phyloP scores from a whole-genome alignment of 2,329 filamentous ascomycete species.

The Cercospora sesami region DNA sequence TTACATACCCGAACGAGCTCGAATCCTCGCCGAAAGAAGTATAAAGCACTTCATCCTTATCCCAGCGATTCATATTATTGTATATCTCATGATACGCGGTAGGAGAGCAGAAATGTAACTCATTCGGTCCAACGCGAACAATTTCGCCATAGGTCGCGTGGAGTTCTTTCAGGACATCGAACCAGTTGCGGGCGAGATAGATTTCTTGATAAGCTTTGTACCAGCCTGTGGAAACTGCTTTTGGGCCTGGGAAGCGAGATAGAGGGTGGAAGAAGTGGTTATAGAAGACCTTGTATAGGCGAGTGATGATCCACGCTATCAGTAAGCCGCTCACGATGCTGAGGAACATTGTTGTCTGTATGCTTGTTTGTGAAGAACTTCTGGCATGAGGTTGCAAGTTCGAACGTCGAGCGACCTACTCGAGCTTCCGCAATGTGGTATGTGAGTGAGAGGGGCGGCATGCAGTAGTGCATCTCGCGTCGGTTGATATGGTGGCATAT shows the following conservation, averaged over 20 bases:
- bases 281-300: slow-evolving; percentile 10
- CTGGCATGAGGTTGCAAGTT: background rate
- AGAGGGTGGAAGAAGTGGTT: slow-evolving; percentile 20
- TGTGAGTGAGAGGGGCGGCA: background rate
- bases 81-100: slow-evolving; percentile 49
- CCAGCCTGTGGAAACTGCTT: slow-evolving; percentile 18
- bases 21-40: slow-evolving; percentile 44
- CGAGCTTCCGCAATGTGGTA: background rate
- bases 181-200: slow-evolving; percentile 17
- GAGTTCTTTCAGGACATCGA: slow-evolving; percentile 17
- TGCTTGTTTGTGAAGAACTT: background rate
- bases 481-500: background rate
- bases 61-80: slow-evolving; percentile 44
- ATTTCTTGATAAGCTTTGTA: slow-evolving; percentile 22
- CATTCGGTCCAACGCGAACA: slow-evolving; percentile 24
- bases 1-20: slow-evolving; percentile 47
- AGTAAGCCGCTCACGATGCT: slow-evolving; percentile 9
- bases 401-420: background rate
- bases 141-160: slow-evolving; percentile 23
- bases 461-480: slow-evolving; percentile 11
- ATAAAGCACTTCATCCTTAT: slow-evolving; percentile 46
- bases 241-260: slow-evolving; percentile 17
- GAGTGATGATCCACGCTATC: slow-evolving; percentile 6
- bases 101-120: slow-evolving; percentile 48
- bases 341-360: slow-evolving; percentile 4